Evolutionary conservation across 768 basidiomycete species (phyloP).

Genomic region (Trametes cinnabarina): DNA sequence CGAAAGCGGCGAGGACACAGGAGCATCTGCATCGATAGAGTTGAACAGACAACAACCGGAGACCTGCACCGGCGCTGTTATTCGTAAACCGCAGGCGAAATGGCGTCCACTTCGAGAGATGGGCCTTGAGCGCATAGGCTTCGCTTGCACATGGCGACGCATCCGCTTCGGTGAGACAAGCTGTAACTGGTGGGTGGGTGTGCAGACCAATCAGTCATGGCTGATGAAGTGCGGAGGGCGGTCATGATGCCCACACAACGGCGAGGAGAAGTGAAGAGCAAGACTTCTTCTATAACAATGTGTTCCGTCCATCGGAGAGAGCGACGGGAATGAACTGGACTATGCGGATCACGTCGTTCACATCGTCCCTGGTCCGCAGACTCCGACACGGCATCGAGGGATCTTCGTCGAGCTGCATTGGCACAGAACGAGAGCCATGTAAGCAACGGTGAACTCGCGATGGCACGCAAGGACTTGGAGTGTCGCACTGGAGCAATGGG

Average conservation of each 20-base stretch:
- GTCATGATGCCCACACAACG: no score
- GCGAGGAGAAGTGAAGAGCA: no score
- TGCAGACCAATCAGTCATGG: no score
- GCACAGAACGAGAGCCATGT: constrained; percentile 9
- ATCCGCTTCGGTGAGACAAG: not conserved
- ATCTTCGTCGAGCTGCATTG: not conserved
- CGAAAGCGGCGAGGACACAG: not conserved
- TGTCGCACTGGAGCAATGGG: not conserved
- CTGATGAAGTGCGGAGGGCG: no score
- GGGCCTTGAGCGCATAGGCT: not conserved
- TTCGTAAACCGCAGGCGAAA: not conserved
- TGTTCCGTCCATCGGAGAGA: no score
- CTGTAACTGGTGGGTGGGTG: not conserved
- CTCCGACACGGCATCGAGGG: no score
- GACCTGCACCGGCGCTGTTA: not conserved
- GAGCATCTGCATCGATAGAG: not conserved
- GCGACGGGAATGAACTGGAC: no score
- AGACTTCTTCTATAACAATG: no score
- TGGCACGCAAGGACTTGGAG: constrained; percentile 4
- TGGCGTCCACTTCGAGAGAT: no score
- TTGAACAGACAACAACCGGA: not conserved
- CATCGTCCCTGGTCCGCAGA: no score
- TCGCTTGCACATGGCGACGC: not conserved
- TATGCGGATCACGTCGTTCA: no score
- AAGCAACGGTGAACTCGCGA: not conserved